Conservation (phyloP, 108 stramenopile species). For the Cyclotella kingstonii region DNA sequence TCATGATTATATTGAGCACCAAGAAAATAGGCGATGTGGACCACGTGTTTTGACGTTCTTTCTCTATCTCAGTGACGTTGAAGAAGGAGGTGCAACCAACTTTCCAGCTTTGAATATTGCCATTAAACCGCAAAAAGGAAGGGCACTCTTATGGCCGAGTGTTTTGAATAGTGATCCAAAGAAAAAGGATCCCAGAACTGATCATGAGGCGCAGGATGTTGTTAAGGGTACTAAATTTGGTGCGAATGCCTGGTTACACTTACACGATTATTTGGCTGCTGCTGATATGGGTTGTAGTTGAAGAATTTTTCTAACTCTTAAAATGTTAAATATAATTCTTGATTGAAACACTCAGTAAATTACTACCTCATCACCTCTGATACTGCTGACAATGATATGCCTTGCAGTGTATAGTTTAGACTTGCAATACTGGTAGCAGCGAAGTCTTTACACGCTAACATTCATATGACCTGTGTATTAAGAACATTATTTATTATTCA, state of each 20-base stretch:
- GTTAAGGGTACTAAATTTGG: constrained; percentile 57
- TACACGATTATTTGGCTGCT: constrained; percentile 34
- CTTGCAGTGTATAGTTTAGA: too few relatives aligned
- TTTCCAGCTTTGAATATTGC: constrained; percentile 38
- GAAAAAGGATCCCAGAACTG: constrained; percentile 44
- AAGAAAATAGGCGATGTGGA: constrained; percentile 47
- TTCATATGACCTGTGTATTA: too few relatives aligned
- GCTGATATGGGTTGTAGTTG: constrained; percentile 15
- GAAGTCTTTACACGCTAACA: too few relatives aligned
- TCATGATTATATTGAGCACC: constrained; percentile 51
- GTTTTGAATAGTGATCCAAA: constrained; percentile 51
- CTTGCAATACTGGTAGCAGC: too few relatives aligned
- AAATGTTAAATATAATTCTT: too few relatives aligned
- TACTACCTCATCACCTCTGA: too few relatives aligned
- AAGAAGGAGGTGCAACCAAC: constrained; percentile 58
- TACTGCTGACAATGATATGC: too few relatives aligned
- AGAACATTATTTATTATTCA: too few relatives aligned
- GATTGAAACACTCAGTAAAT: too few relatives aligned
- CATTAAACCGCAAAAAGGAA: constrained; percentile 43
- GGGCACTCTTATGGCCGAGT: constrained; percentile 59
- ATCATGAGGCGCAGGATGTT: constrained; percentile 62
- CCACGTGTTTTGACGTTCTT: constrained; percentile 83
- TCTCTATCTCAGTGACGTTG: constrained; percentile 74
- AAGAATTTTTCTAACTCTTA: too few relatives aligned
- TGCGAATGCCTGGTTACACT: constrained; percentile 67